phyloP scores from a whole-genome alignment of 176 grass and related monocot genomes.

The Musa beccarii region DNA sequence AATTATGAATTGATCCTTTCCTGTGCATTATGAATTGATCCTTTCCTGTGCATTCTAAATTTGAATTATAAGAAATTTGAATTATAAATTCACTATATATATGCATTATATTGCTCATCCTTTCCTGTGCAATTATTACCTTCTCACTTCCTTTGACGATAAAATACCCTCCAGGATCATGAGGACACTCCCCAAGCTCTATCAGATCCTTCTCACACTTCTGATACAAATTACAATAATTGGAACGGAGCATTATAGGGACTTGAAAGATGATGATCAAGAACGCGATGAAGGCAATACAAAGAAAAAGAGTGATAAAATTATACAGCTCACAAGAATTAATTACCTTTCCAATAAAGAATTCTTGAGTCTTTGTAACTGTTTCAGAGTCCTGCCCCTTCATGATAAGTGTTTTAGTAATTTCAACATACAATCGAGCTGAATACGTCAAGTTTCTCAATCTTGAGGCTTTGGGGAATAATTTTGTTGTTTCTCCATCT shows the following conservation, averaged over 20 bases:
- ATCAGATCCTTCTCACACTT: slow-evolving; percentile 95
- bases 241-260: slow-evolving; percentile 88
- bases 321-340: background rate
- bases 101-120: no score
- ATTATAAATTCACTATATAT: no score
- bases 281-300: slow-evolving; percentile 2
- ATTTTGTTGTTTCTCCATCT: slow-evolving; percentile 86
- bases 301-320: slow-evolving; percentile 5
- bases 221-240: slow-evolving; percentile 83
- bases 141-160: slow-evolving; percentile 95
- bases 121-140: slow-evolving; percentile 94
- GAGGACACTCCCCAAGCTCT: slow-evolving; percentile 92
- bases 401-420: slow-evolving; percentile 81
- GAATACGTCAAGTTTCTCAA: slow-evolving; percentile 92
- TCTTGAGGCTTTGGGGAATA: slow-evolving; percentile 91
- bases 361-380: slow-evolving; percentile 80
- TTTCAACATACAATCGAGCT: slow-evolving; percentile 83
- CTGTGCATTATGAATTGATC: no score
- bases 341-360: slow-evolving; percentile 89
- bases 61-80: no score
- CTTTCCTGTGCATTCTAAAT: no score
- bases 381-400: slow-evolving; percentile 94
- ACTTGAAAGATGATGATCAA: slow-evolving; percentile 28
- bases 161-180: slow-evolving; percentile 94
- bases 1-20: no score